Evolutionary conservation across 768 basidiomycete genomes (phyloP), one percentile per base, ranked within the genome.

Genomic region (Clathrus columnatus): DNA sequence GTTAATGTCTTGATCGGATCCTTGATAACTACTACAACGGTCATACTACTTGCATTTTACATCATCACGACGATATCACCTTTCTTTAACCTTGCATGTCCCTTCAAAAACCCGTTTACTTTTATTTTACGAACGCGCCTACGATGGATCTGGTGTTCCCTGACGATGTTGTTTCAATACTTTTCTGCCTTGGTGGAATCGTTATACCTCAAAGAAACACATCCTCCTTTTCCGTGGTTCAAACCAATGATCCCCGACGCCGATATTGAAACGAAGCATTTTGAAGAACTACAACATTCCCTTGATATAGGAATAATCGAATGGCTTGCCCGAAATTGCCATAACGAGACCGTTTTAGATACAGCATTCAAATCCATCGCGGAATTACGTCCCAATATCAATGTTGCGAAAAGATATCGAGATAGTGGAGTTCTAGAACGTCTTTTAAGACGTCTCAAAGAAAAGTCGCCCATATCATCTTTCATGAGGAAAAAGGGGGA

Each of bases 1-100:
- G 36, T 63, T 14, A 36, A 65, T 24, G 11, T 2, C 6, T 24
- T n/a, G 1, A 57, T 63, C 20, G 62, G 36, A 24, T 53, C 42
- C 21, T 16, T 53, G 11, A 53, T 53, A 44, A 53, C 46, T 8
- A 4, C 26, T 28, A 21, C 27, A 11, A 53, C 51, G 2, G 24
- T 42, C 51, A 36, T 53, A 27, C 24, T 53, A 21, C 16, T 53
- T 7, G 51, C 41, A 43, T 53, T 53, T 23, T 53, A 26, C 20
- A 21, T 29, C 7, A 53, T 20, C 21, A 53, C 51, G 16, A 44
- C 51, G 1, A 20, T 53, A 17, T 18, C 51, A 44, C 51, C 51
- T 2, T 44, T 53, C 24, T 44, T 53, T 27, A 23, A 53, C 41
- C 3, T 27, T 14, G 14, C 51, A n/a, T 53, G 51, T 43, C 51